Conservation (phyloP, 2,329 filamentous ascomycete species). For the Ceratocystiopsis brevicomis region DNA sequence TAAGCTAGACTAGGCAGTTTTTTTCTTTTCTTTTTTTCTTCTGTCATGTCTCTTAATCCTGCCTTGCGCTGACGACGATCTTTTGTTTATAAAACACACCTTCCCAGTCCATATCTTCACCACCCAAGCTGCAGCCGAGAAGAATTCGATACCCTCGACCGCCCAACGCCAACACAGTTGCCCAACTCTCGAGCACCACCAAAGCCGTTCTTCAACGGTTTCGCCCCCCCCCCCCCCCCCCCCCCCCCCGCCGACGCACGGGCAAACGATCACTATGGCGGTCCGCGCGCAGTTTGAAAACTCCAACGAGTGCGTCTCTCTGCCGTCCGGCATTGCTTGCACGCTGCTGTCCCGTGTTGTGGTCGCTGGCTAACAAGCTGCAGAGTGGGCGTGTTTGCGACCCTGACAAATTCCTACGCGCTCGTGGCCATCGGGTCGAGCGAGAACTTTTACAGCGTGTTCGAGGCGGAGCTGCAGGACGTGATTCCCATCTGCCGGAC, state of each 20-base stretch:
- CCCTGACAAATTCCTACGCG: conserved; percentile 92
- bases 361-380: background rate
- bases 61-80: background rate
- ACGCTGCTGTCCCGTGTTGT: background rate
- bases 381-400: conserved; percentile 91
- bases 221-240: background rate
- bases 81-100: no score
- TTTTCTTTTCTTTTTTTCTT: background rate
- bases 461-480: conserved; percentile 94
- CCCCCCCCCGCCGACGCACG: background rate
- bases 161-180: no score
- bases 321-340: no score
- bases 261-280: conserved; percentile 29
- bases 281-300: conserved; percentile 68
- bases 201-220: no score
- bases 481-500: conserved; percentile 92
- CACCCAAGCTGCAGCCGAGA: no score
- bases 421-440: conserved; percentile 86
- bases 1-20: background rate
- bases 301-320: conserved; percentile 45
- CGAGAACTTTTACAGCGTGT: conserved; percentile 98
- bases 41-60: background rate
- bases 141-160: no score
- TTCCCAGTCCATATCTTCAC: no score
- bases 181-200: no score